Percentiles rank a stretch among this genome's conserved stretches.
These are phyloP conservation scores for Trapa bicornis DNA, from an alignment of 345 rosid species.

Conservation along the genomic window DNA sequence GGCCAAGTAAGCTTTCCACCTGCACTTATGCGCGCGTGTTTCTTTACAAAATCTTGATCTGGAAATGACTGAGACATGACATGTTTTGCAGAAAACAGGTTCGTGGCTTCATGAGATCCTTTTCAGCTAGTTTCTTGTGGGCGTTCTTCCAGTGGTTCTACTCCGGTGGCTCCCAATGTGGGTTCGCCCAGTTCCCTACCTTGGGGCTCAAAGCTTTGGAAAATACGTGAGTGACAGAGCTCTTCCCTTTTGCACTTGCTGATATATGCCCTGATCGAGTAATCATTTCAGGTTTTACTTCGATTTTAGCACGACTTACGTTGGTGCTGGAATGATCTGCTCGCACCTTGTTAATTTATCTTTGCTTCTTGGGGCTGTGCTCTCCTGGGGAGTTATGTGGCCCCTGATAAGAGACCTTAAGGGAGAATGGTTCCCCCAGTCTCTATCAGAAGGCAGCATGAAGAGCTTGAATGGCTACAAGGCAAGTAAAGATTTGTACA, in stretches of 20 bases:
- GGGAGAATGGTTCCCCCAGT: constrained; percentile 31
- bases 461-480: constrained; percentile 38
- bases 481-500: constrained; percentile 9
- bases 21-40: neutral
- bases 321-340: constrained; percentile 45
- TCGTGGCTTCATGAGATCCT: constrained; percentile 27
- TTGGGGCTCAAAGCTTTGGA: constrained; percentile 32
- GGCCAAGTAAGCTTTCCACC: constrained; percentile 23
- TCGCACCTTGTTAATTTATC: constrained; percentile 41
- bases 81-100: constrained; percentile 35
- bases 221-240: constrained; percentile 18
- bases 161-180: constrained; percentile 28
- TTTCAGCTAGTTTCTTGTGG: constrained; percentile 34
- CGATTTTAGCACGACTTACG: constrained; percentile 34
- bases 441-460: constrained; percentile 26
- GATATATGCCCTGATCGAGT: neutral
- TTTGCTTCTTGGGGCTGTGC: constrained; percentile 36
- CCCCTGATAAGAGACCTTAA: constrained; percentile 23
- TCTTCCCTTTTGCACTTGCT: neutral
- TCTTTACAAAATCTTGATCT: neutral
- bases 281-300: constrained; percentile 29
- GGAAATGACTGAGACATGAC: neutral
- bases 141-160: constrained; percentile 48
- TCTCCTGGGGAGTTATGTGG: constrained; percentile 43
- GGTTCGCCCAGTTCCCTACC: constrained; percentile 34